Base-by-base conservation (phyloP, 2,329 filamentous ascomycete species). In the Sordariomycetes sp. region DNA sequence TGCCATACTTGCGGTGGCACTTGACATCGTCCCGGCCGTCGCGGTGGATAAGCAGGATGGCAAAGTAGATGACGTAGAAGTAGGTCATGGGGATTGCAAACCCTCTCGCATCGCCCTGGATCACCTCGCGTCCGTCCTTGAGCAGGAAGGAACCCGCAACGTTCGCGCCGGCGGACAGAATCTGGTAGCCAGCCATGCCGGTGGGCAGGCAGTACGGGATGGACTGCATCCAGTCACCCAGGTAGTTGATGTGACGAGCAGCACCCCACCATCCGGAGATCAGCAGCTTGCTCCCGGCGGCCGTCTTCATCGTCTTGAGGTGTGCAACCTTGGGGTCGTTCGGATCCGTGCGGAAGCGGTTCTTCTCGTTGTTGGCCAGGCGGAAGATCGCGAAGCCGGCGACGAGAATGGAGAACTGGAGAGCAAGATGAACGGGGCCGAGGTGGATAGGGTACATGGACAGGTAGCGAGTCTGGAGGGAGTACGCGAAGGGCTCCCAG, bases 1-100 rank as follows among this genome's bases (percentile, higher is more conserved):
- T 79, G 18, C 88, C 88, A 51, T 96, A 96, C 69, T 96, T 96
- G 52, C 74, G 74, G 42, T 73, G 68, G 58, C 90, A 96, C 68
- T 94, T 94, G 55, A 86, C 83, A 46, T 95, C 88, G 46, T 96
- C 90, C 34, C 90, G 73, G 38, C 77, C 66, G 54, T 94, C 87
- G 15, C 90, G 82, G 55, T 95, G 90, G 35, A 95, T 66, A 9
- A 96, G 69, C 41, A 96, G 62, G 10, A 94, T 63, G 4, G 79
- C 87, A 63, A 96, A 95, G 65, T 95, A 96, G 7, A 94, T 49
- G 46, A 95, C 70, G 63, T 93, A 96, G 55, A 95, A 95, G 65
- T 95, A 96, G 0, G 88, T 94, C 45, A 95, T 75, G 30, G 88
- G 64, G 60, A 88, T 87, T 30, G 82, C 87, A 75, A 83, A 94